These are phyloP conservation scores for Eucalyptus coolabah DNA, from an alignment of 345 rosid species.

Conservation along the genomic window DNA sequence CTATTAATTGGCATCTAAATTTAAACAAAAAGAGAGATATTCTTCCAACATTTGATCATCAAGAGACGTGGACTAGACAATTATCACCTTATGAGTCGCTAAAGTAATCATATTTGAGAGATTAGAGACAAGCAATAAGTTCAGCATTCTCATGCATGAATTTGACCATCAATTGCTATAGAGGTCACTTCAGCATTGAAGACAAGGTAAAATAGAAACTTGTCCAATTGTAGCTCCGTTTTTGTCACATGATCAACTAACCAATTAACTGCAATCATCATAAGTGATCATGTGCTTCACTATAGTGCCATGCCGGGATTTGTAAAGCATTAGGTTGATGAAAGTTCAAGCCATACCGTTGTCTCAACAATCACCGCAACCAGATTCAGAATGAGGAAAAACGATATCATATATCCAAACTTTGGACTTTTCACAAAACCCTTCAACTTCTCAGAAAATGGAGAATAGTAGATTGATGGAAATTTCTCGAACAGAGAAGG, in stretches of 20 bases:
- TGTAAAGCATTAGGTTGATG: background rate
- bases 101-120: background rate
- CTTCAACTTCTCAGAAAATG: constrained; percentile 60
- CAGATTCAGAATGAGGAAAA: constrained; percentile 67
- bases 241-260: background rate
- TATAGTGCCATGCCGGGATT: background rate
- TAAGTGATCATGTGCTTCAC: background rate
- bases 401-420: constrained; percentile 71
- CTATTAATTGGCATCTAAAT: background rate
- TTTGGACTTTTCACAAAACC: constrained; percentile 49
- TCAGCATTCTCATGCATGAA: background rate
- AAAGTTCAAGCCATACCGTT: constrained; percentile 43
- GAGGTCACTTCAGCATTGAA: background rate
- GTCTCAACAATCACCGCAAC: constrained; percentile 81
- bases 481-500: constrained; percentile 58
- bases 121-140: background rate
- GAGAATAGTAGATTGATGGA: constrained; percentile 51
- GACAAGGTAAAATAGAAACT: background rate
- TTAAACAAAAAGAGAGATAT: background rate
- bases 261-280: background rate
- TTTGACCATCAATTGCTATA: background rate
- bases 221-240: background rate
- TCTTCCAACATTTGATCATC: background rate
- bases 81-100: background rate
- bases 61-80: background rate